Conservation (phyloP, 306 rosid genomes). For the Cucurbita maxima region DNA sequence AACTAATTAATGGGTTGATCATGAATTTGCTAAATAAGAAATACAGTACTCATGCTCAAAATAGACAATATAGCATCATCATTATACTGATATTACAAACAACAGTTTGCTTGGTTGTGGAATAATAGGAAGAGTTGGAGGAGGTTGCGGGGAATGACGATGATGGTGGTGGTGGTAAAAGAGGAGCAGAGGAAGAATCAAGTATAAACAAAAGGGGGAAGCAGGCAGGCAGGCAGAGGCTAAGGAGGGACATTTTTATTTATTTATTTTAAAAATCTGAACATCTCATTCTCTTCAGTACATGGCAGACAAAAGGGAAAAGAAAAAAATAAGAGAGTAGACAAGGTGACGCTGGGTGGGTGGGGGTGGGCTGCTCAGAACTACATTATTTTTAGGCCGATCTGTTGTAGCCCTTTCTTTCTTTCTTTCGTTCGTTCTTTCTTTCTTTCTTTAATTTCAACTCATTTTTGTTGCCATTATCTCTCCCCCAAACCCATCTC, state of each 20-base stretch:
- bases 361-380: conserved; percentile 4
- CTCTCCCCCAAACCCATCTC: no score
- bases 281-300: conserved; percentile 1
- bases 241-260: neutral
- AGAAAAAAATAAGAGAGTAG: neutral
- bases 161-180: neutral
- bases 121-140: conserved; percentile 7
- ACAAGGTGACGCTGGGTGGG: neutral
- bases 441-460: neutral
- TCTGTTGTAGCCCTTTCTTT: conserved; percentile 8
- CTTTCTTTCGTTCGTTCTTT: no score
- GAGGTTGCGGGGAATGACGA: neutral
- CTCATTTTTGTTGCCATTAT: conserved; percentile 10
- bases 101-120: conserved; percentile 13
- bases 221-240: neutral
- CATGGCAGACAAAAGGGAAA: neutral
- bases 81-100: conserved; percentile 6
- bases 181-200: neutral
- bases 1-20: no score
- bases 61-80: neutral
- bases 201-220: neutral
- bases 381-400: conserved; percentile 5
- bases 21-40: no score
- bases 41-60: no score
- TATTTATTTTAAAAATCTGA: neutral